phyloP scores from a whole-genome alignment of 2,329 filamentous ascomycete genomes.

The Aureobasidium sp. region DNA sequence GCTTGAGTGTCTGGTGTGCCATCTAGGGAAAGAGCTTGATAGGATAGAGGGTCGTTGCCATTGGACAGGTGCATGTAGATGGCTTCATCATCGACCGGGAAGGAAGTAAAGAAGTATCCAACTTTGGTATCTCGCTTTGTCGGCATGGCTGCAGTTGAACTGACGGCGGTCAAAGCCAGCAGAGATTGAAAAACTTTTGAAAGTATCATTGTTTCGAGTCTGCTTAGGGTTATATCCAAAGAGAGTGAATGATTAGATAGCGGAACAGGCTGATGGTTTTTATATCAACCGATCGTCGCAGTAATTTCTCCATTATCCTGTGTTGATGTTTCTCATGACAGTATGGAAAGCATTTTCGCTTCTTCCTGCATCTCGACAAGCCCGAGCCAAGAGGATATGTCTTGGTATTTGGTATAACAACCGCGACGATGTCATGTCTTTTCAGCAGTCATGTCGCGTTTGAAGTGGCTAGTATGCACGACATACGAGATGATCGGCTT shows the following conservation, averaged over 20 bases:
- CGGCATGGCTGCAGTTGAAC: neutral
- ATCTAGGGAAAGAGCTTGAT: neutral
- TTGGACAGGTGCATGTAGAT: neutral
- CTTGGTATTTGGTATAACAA: neutral
- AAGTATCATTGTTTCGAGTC: neutral
- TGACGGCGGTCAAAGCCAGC: neutral
- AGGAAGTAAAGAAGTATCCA: neutral
- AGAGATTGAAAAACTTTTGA: neutral
- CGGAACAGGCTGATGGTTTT: conserved; percentile 1
- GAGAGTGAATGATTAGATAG: neutral
- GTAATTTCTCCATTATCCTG: neutral
- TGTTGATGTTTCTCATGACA: neutral
- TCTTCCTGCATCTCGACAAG: neutral
- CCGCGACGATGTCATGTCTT: neutral
- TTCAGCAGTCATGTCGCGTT: neutral
- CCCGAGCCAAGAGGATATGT: neutral
- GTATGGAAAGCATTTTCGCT: neutral
- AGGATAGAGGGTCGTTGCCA: neutral
- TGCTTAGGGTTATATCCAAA: neutral
- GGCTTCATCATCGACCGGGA: neutral
- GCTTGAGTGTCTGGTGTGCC: neutral
- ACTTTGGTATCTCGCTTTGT: conserved; percentile 1
- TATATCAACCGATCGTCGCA: conserved; percentile 5
- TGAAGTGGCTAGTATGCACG: neutral
- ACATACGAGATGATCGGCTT: conserved; percentile 3